A percentile compares a stretch with the other conserved stretches of the same genome.
These are phyloP conservation scores for Murraya paniculata DNA, from an alignment of 345 rosid genomes.

Conservation along the genomic window DNA sequence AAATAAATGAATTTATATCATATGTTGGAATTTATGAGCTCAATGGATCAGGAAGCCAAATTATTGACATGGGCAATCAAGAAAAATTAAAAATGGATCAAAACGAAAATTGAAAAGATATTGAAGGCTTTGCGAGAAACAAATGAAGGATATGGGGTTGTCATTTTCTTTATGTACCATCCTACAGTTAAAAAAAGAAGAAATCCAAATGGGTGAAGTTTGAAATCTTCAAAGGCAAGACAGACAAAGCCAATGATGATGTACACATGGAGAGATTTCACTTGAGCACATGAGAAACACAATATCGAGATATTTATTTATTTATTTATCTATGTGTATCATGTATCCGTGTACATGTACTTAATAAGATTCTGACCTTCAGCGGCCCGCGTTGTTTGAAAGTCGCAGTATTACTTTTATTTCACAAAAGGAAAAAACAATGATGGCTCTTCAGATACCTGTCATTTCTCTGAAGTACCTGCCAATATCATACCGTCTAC, in stretches of 20 bases:
- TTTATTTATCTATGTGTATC: background rate
- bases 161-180: slow-evolving; percentile 15
- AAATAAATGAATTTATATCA: slow-evolving; percentile 21
- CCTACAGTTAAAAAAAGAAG: background rate
- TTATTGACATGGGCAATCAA: background rate
- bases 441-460: background rate
- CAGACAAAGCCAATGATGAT: background rate
- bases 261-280: slow-evolving; percentile 10
- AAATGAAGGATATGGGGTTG: slow-evolving; percentile 25
- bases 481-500: too few relatives aligned
- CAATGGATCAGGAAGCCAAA: slow-evolving; percentile 22
- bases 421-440: background rate
- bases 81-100: slow-evolving; percentile 17
- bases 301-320: slow-evolving; percentile 6
- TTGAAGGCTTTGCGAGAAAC: background rate
- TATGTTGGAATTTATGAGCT: slow-evolving; percentile 18
- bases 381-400: slow-evolving; percentile 51
- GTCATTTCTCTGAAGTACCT: background rate
- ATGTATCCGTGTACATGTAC: too few relatives aligned
- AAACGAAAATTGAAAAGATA: slow-evolving; percentile 9
- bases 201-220: slow-evolving; percentile 8
- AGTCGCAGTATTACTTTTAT: slow-evolving; percentile 22
- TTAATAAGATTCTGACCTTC: too few relatives aligned
- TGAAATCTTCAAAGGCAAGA: slow-evolving; percentile 42
- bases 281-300: background rate